These are phyloP conservation scores for Penicillium sp. DNA, from an alignment of 2,329 filamentous ascomycete species.

Conservation along the genomic window DNA sequence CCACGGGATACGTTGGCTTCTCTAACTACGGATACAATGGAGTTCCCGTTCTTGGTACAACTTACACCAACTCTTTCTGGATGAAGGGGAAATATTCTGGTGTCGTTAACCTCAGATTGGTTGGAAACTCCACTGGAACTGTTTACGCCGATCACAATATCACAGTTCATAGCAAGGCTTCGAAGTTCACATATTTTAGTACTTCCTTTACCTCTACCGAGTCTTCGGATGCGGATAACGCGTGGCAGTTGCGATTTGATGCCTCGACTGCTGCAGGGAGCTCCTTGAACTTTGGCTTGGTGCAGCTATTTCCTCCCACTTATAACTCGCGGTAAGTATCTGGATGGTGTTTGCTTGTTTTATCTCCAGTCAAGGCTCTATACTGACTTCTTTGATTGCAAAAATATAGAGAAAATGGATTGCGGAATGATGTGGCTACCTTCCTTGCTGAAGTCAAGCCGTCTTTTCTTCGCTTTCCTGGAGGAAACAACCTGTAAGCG, in stretches of 20 bases:
- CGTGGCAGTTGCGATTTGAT: conserved; percentile 18
- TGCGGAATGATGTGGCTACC: conserved; percentile 55
- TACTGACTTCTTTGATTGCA: neutral
- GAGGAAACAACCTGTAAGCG: conserved; percentile 59
- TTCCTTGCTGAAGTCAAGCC: conserved; percentile 55
- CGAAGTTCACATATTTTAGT: conserved; percentile 18
- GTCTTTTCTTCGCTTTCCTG: conserved; percentile 62
- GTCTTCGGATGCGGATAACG: conserved; percentile 15
- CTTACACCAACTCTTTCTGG: conserved; percentile 24
- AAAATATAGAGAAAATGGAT: conserved; percentile 50
- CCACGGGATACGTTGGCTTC: conserved; percentile 35
- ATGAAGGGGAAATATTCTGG: conserved; percentile 24
- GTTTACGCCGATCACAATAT: conserved; percentile 21
- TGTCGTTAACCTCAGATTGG: conserved; percentile 17
- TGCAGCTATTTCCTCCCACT: conserved; percentile 20
- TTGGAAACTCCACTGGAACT: conserved; percentile 16
- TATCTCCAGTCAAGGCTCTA: neutral
- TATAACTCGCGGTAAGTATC: conserved; percentile 11
- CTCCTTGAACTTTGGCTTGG: conserved; percentile 19
- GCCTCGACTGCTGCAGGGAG: conserved; percentile 7
- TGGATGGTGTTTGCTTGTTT: neutral
- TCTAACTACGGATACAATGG: conserved; percentile 44
- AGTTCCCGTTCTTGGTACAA: conserved; percentile 22
- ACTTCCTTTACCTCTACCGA: conserved; percentile 17
- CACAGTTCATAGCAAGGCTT: conserved; percentile 9